Base-by-base conservation (phyloP, 2,329 filamentous ascomycete species). In the Cordyceps javanica region DNA sequence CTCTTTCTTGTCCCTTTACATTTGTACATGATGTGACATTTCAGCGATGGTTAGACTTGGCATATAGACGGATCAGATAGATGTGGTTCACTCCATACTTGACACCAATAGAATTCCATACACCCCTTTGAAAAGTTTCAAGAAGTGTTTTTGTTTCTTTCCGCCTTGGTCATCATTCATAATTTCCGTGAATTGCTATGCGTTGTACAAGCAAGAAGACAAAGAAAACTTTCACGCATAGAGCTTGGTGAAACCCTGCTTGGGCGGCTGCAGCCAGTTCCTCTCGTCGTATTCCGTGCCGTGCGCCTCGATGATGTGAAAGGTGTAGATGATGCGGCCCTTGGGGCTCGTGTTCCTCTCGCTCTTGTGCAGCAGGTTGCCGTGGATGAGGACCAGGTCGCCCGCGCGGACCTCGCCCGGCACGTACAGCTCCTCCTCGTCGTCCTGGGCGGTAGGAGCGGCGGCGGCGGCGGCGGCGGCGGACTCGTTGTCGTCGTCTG, bases 311-410 rank as follows among this genome's bases (percentile, higher is more conserved):
- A 97, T 97, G 59, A 96, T 83, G 76, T 99, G 94, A 71, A 97
- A 99, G 0, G 94, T 97, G 73, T 97, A 99, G 55, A 97, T 96
- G 69, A 94, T 95, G 63, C 93, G 81, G 23, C 92, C 91, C 77
- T 90, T 93, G 62, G 81, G 74, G 70, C 92, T 96, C 57, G 83
- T 81, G 70, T 99, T 99, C 79, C 82, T 90, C 82, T 96, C 91
- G 70, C 92, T 97, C 83, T 96, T 96, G 74, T 99, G 94, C 75
- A 97, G 70, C 65, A 97, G 75, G 72, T 97, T 97, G 1, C 94
- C 94, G 75, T 99, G 93, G 63, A 99, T 97, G 61, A 99, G 74
- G 49, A 97, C 91, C 71, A 99, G 72, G 48, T 89, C 89, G 0
- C 94, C 94, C 0, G 92, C 91, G 75, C 92, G 93, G 56, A 97